Conservation (phyloP, 2,329 filamentous ascomycete genomes). For the Ceratocystis colombiana region DNA sequence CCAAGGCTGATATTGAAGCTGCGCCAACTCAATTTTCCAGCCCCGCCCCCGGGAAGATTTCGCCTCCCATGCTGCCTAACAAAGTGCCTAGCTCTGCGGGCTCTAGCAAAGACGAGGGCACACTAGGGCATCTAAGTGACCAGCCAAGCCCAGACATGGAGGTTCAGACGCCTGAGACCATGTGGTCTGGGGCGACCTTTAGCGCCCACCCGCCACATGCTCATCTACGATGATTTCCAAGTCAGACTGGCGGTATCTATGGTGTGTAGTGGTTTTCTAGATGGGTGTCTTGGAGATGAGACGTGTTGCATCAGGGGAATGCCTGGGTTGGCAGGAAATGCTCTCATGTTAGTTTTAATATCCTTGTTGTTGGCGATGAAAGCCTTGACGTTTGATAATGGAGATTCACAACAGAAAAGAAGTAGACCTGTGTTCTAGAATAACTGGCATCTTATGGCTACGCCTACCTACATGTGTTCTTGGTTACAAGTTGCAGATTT, state of each 20-base stretch:
- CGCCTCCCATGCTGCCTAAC: background rate
- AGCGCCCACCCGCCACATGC: background rate
- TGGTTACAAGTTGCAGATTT: too few relatives aligned
- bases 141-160: background rate
- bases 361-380: background rate
- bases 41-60: background rate
- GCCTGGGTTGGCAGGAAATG: background rate
- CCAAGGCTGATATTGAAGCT: conserved; percentile 30
- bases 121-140: background rate
- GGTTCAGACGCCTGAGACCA: background rate
- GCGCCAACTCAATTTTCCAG: background rate
- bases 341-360: background rate
- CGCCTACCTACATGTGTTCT: too few relatives aligned
- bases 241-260: background rate
- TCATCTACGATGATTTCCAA: background rate
- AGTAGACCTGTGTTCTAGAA: background rate
- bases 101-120: background rate
- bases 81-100: background rate
- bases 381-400: background rate
- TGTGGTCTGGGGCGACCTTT: conserved; percentile 1
- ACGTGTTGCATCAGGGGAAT: too few relatives aligned
- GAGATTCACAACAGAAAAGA: background rate
- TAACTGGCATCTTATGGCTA: too few relatives aligned
- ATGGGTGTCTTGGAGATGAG: too few relatives aligned
- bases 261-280: background rate